Conservation (phyloP, 805 yeast species). For the Wickerhamomyces xylosicus region DNA sequence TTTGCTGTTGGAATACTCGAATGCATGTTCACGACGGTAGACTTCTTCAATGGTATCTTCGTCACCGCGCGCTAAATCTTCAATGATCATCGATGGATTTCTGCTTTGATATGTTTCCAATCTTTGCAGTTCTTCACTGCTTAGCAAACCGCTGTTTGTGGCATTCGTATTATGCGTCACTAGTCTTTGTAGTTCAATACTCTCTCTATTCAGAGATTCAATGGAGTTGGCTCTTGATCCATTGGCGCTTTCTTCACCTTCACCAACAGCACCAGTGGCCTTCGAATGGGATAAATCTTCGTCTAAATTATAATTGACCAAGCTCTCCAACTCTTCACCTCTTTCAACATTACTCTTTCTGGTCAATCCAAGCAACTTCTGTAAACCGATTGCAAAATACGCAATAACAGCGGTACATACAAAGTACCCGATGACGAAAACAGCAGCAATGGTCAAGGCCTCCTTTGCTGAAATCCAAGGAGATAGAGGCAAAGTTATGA, state of each 20-base stretch:
- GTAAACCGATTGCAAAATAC: slow-evolving; percentile 34
- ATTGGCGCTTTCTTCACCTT: not conserved
- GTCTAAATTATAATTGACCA: slow-evolving; percentile 5
- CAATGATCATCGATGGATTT: slow-evolving; percentile 10
- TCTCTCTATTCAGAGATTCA: not conserved
- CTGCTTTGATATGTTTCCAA: slow-evolving; percentile 4
- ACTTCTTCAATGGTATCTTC: slow-evolving; percentile 14
- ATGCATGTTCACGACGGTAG: slow-evolving; percentile 8
- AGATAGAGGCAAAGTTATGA: slow-evolving; percentile 60
- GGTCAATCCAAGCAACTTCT: slow-evolving; percentile 15
- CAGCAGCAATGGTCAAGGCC: slow-evolving; percentile 65
- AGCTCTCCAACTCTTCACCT: slow-evolving; percentile 21
- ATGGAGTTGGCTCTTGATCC: slow-evolving; percentile 4
- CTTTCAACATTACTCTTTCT: slow-evolving; percentile 15
- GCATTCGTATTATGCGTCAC: not conserved
- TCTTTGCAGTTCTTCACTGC: slow-evolving; percentile 1
- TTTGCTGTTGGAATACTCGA: slow-evolving; percentile 3
- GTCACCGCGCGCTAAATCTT: slow-evolving; percentile 17
- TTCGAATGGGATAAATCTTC: not conserved
- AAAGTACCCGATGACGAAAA: slow-evolving; percentile 57
- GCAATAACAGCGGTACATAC: slow-evolving; percentile 40
- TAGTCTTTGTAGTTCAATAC: not conserved
- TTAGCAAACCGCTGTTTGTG: not conserved
- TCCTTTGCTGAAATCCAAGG: slow-evolving; percentile 56
- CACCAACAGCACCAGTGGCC: not conserved